Evolutionary conservation across 2,329 filamentous ascomycete genomes (phyloP).

Genomic region (Grosmannia serpens): DNA sequence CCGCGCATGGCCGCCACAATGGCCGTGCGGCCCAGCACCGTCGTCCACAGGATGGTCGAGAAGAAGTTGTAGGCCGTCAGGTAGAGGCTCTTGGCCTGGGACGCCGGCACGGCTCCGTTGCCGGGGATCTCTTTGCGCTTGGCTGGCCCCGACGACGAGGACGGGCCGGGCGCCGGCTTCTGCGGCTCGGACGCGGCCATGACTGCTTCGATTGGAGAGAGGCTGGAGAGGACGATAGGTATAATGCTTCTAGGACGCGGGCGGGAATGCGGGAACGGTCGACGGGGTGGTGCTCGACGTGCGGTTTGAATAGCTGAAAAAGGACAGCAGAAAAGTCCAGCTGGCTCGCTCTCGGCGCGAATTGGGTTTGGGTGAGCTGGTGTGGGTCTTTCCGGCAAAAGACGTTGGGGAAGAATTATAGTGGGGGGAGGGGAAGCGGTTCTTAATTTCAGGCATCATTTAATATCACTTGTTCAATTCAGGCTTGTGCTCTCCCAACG

Average conservation of each 20-base stretch:
- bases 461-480: not conserved
- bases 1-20: constrained; percentile 40
- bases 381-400: not conserved
- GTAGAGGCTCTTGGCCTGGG: constrained; percentile 50
- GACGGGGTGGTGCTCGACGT: not conserved
- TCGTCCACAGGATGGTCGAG: constrained; percentile 67
- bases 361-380: not conserved
- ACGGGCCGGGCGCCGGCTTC: not conserved
- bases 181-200: not conserved
- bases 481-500: not conserved
- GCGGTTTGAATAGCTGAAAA: not conserved
- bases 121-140: constrained; percentile 2
- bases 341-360: not conserved
- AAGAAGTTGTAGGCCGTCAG: constrained; percentile 76
- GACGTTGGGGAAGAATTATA: not conserved
- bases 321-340: not conserved
- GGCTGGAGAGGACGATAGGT: too few species aligned
- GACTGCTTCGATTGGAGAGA: not conserved
- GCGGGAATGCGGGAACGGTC: not conserved
- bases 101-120: constrained; percentile 16
- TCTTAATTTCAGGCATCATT: not conserved
- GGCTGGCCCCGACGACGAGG: not conserved
- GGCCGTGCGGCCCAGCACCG: constrained; percentile 59
- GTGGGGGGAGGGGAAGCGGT: not conserved
- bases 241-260: not conserved